Percentiles rank a stretch among this genome's conserved stretches.
phyloP scores from a whole-genome alignment of 2,329 filamentous ascomycete genomes.

The Apiospora sp. region DNA sequence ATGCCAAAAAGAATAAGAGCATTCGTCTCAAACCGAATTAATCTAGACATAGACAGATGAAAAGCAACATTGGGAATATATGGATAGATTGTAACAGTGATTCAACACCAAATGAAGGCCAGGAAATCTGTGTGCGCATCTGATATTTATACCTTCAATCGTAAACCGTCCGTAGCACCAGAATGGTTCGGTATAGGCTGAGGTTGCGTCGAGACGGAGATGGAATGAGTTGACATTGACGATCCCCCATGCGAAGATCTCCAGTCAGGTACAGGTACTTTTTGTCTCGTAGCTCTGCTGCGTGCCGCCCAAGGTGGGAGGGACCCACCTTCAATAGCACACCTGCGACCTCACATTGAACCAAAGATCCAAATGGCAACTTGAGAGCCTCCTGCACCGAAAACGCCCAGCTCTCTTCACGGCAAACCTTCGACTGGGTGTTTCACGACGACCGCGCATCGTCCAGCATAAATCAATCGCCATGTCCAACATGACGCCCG shows the following conservation, averaged over 20 bases:
- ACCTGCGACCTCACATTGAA: slow-evolving; percentile 1
- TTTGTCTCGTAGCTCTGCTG: not conserved
- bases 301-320: not conserved
- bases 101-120: not conserved
- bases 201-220: not conserved
- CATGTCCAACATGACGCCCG: slow-evolving; percentile 61
- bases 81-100: not conserved
- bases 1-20: not conserved
- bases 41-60: slow-evolving; percentile 12
- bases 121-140: no score
- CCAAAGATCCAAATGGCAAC: not conserved
- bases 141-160: not conserved
- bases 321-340: slow-evolving; percentile 14
- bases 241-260: slow-evolving; percentile 11
- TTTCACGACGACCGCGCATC: not conserved
- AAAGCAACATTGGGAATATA: not conserved
- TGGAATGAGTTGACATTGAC: slow-evolving; percentile 8
- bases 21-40: not conserved
- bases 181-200: slow-evolving; percentile 8
- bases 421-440: not conserved
- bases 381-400: not conserved
- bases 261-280: slow-evolving; percentile 17
- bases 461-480: slow-evolving; percentile 24
- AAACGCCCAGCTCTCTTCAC: not conserved
- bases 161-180: not conserved